Evolutionary conservation across 1,284 basidiomycete genomes (phyloP).

Genomic region (Cryptococcus neoformans): DNA sequence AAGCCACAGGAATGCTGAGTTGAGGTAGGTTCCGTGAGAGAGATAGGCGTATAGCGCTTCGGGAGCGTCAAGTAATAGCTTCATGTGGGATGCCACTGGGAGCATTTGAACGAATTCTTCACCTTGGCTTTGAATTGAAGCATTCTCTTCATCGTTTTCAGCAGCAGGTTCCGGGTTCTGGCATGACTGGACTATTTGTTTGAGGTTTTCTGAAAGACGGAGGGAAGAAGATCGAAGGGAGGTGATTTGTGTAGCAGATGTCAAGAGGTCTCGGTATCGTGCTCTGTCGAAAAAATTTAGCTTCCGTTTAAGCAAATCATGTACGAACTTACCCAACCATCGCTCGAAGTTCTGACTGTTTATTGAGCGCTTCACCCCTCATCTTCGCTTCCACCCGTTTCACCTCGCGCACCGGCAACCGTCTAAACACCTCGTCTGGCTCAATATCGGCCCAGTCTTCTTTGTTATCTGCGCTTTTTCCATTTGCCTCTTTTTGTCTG

Average conservation of each 20-base stretch:
- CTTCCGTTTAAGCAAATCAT: background rate
- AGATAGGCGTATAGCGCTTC: slow-evolving; percentile 79
- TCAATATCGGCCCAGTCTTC: slow-evolving; percentile 53
- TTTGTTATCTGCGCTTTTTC: slow-evolving; percentile 1
- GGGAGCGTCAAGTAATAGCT: slow-evolving; percentile 79
- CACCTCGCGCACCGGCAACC: slow-evolving; percentile 69
- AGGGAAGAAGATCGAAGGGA: slow-evolving; percentile 54
- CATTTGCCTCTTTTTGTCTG: background rate
- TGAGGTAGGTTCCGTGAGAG: slow-evolving; percentile 69
- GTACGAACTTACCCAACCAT: slow-evolving; percentile 89
- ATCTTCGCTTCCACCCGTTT: slow-evolving; percentile 67
- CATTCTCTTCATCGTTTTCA: slow-evolving; percentile 8
- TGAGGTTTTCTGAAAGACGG: slow-evolving; percentile 46
- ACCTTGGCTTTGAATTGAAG: slow-evolving; percentile 16
- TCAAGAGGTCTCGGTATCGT: slow-evolving; percentile 87
- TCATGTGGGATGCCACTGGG: slow-evolving; percentile 77
- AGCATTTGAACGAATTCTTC: slow-evolving; percentile 61
- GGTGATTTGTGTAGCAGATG: slow-evolving; percentile 84
- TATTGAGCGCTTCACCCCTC: slow-evolving; percentile 76
- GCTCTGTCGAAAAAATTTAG: slow-evolving; percentile 57
- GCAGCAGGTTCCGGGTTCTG: slow-evolving; percentile 9
- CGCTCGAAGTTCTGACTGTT: slow-evolving; percentile 83
- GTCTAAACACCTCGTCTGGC: slow-evolving; percentile 76
- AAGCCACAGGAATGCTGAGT: slow-evolving; percentile 81
- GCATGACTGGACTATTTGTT: slow-evolving; percentile 36